A percentile compares a stretch with the other conserved stretches of the same genome.
These are phyloP conservation scores for Xylariaceae sp. DNA, from an alignment of 2,329 filamentous ascomycete species.

Conservation along the genomic window DNA sequence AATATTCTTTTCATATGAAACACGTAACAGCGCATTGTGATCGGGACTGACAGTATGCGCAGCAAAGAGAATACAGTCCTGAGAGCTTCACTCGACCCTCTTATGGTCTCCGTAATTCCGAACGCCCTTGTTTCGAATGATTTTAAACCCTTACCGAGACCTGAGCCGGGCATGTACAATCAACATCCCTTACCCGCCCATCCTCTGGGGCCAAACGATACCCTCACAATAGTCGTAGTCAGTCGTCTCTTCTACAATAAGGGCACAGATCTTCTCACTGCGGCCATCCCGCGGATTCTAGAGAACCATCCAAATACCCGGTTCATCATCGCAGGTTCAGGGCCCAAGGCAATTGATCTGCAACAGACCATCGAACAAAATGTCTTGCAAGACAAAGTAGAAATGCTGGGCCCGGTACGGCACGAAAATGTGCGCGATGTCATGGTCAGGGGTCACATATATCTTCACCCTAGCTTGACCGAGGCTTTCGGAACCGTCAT, in stretches of 20 bases:
- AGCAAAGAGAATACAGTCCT: slow-evolving; percentile 98
- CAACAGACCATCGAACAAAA: slow-evolving; percentile 98
- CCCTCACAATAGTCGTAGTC: slow-evolving; percentile 94
- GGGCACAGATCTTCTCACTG: slow-evolving; percentile 93
- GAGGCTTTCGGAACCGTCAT: slow-evolving; percentile 98
- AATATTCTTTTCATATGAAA: slow-evolving; percentile 21
- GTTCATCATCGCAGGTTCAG: slow-evolving; percentile 94
- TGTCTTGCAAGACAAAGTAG: slow-evolving; percentile 87
- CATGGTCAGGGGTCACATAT: slow-evolving; percentile 95
- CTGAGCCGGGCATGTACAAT: slow-evolving; percentile 37
- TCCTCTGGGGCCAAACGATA: slow-evolving; percentile 74
- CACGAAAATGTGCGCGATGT: slow-evolving; percentile 97
- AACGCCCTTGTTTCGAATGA: slow-evolving; percentile 97
- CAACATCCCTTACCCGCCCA: slow-evolving; percentile 54
- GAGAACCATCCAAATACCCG: slow-evolving; percentile 86
- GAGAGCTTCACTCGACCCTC: slow-evolving; percentile 85
- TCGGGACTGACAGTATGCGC: slow-evolving; percentile 19
- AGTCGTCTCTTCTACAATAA: slow-evolving; percentile 99
- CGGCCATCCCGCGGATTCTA: slow-evolving; percentile 88
- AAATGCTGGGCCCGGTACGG: slow-evolving; percentile 85
- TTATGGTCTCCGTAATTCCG: slow-evolving; percentile 97
- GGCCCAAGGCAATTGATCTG: slow-evolving; percentile 93
- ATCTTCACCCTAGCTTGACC: slow-evolving; percentile 89
- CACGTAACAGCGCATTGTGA: slow-evolving; percentile 7
- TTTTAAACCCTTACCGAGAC: slow-evolving; percentile 67